Evolutionary conservation across 2,329 filamentous ascomycete genomes (phyloP).

Genomic region (Aureobasidium zeae): DNA sequence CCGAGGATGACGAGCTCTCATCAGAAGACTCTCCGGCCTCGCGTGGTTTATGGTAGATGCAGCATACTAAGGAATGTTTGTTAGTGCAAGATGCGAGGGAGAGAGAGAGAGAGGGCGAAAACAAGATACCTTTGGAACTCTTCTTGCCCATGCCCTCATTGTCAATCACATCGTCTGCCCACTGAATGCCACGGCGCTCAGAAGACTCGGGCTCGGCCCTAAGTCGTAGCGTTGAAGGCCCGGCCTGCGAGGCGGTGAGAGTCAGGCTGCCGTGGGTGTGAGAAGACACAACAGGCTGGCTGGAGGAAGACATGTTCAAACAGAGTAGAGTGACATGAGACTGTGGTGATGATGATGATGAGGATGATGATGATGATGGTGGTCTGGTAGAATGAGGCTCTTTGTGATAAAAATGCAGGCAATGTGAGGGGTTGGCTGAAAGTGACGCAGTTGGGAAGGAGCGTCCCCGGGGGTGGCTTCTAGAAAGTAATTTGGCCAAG

Average conservation of each 20-base stretch:
- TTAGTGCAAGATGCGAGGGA: constrained; percentile 4
- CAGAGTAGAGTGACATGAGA: no score
- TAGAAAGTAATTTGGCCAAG: no score
- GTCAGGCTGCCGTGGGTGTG: constrained; percentile 27
- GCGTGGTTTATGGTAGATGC: constrained; percentile 88
- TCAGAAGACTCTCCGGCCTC: constrained; percentile 73
- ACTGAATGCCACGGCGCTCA: constrained; percentile 61
- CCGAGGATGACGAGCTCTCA: constrained; percentile 46
- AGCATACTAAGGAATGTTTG: constrained; percentile 61
- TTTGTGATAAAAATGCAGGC: no score
- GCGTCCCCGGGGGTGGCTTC: no score
- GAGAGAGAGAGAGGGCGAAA: background rate
- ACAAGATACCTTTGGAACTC: constrained; percentile 69
- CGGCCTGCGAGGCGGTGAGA: constrained; percentile 22
- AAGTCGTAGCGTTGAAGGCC: constrained; percentile 29
- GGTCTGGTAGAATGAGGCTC: no score
- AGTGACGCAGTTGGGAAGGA: no score
- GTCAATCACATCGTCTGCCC: constrained; percentile 88
- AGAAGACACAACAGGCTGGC: background rate
- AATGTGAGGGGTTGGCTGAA: no score
- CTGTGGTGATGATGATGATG: no score
- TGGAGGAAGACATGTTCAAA: constrained; percentile 16
- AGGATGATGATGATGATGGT: no score
- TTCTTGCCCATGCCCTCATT: constrained; percentile 94
- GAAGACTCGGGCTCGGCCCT: constrained; percentile 31